These are phyloP conservation scores for Wakefieldia striispora DNA, from an alignment of 768 basidiomycete species.

Conservation along the genomic window DNA sequence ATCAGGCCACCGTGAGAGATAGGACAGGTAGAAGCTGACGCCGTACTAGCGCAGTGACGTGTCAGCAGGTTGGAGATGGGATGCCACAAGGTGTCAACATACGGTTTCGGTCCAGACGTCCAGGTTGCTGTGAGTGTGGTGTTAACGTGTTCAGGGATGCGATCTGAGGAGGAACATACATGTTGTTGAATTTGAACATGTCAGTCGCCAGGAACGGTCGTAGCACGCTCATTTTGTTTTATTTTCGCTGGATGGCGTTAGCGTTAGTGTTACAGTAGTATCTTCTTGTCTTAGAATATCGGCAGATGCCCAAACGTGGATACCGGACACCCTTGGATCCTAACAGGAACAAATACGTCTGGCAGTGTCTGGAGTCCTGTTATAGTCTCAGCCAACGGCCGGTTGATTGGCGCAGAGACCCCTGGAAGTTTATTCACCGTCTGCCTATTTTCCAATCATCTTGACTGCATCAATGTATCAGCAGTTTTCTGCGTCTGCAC, in stretches of 20 bases:
- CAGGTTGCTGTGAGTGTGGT: constrained; percentile 60
- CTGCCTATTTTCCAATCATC: constrained; percentile 23
- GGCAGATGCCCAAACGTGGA: no score
- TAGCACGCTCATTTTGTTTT: constrained; percentile 71
- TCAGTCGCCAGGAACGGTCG: constrained; percentile 87
- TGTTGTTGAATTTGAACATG: constrained; percentile 90
- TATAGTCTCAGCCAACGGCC: constrained; percentile 1
- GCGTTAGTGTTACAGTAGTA: no score
- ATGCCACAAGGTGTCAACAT: constrained; percentile 25
- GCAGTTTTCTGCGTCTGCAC: constrained; percentile 33
- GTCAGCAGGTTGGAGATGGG: constrained; percentile 1
- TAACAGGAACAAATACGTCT: constrained; percentile 29
- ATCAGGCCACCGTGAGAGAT: constrained; percentile 91
- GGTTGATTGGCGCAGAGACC: constrained; percentile 16
- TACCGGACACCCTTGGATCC: constrained; percentile 20
- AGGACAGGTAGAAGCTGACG: constrained; percentile 84
- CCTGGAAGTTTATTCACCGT: constrained; percentile 27
- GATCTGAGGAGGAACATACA: constrained; percentile 45
- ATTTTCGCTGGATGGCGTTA: no score
- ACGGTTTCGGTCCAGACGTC: constrained; percentile 99
- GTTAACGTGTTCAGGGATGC: constrained; percentile 2
- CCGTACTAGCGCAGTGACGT: constrained; percentile 56
- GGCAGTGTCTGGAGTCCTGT: constrained; percentile 29
- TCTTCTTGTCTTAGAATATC: no score
- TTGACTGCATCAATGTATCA: constrained; percentile 32